These are phyloP conservation scores for Verticillium dahliae DNA, from an alignment of 2,329 filamentous ascomycete species.

Conservation along the genomic window DNA sequence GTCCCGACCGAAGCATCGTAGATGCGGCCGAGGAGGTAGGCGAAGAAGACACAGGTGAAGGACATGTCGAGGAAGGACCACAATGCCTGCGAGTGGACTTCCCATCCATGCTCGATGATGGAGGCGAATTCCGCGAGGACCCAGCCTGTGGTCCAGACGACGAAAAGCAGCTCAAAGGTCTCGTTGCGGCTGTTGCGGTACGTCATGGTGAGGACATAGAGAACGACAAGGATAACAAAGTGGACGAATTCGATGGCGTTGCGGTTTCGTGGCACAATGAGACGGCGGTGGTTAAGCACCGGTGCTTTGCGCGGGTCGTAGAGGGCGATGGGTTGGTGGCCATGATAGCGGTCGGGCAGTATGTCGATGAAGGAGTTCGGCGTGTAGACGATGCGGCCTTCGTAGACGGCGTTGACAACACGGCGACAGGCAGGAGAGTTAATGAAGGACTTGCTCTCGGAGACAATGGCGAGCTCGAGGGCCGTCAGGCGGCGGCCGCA, in stretches of 20 bases:
- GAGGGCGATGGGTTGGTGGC: constrained; percentile 67
- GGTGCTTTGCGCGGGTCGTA: constrained; percentile 73
- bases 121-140: constrained; percentile 71
- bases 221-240: constrained; percentile 59
- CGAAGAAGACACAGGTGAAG: constrained; percentile 65
- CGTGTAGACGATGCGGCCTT: constrained; percentile 74
- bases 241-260: constrained; percentile 70
- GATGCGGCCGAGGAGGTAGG: constrained; percentile 62
- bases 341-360: constrained; percentile 77
- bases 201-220: constrained; percentile 70
- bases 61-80: constrained; percentile 86
- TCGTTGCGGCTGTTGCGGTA: constrained; percentile 52
- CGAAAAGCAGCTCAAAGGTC: constrained; percentile 58
- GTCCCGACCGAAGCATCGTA: constrained; percentile 50
- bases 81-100: constrained; percentile 74
- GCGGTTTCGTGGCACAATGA: constrained; percentile 73
- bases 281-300: constrained; percentile 75
- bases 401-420: constrained; percentile 72
- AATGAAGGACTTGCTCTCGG: constrained; percentile 72
- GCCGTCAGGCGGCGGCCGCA: constrained; percentile 61
- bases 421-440: constrained; percentile 67
- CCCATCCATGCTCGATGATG: constrained; percentile 68
- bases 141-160: constrained; percentile 72
- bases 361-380: constrained; percentile 77
- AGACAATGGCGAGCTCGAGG: constrained; percentile 76